A percentile compares a stretch with the other conserved stretches of the same genome.
Conservation (phyloP, 441 rosid genomes). For the Arabidopsis lyrata region DNA sequence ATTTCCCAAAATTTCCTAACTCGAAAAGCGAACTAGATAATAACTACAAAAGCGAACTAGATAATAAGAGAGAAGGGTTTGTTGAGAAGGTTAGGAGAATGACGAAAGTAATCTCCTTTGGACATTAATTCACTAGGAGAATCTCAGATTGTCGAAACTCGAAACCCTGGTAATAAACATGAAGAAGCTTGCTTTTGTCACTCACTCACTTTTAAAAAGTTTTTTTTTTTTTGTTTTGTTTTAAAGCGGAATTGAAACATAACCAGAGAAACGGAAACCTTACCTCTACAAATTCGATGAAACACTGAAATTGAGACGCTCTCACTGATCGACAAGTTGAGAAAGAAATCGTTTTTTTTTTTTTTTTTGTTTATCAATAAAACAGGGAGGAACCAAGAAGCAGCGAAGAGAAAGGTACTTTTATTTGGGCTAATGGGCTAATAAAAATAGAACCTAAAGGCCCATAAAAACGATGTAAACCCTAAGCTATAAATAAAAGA, state of each 20-base stretch:
- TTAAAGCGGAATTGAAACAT: background rate
- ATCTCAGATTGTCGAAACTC: slow-evolving; percentile 22
- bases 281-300: slow-evolving; percentile 26
- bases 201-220: background rate
- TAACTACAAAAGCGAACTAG: background rate
- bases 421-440: slow-evolving; percentile 25
- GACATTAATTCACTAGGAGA: slow-evolving; percentile 21
- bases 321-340: slow-evolving; percentile 21
- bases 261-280: background rate
- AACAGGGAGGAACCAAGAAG: background rate
- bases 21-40: background rate
- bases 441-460: background rate
- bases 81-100: slow-evolving; percentile 15
- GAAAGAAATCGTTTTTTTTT: slow-evolving; percentile 12
- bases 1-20: slow-evolving; percentile 1
- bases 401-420: background rate
- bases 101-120: slow-evolving; percentile 33
- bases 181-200: background rate
- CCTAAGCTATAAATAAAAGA: slow-evolving; percentile 28
- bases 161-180: slow-evolving; percentile 13
- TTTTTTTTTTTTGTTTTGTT: background rate
- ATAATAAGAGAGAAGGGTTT: slow-evolving; percentile 11
- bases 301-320: slow-evolving; percentile 22
- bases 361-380: background rate
- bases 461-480: slow-evolving; percentile 3